phyloP scores from a whole-genome alignment of 2,329 filamentous ascomycete genomes.

The Onygena corvina region DNA sequence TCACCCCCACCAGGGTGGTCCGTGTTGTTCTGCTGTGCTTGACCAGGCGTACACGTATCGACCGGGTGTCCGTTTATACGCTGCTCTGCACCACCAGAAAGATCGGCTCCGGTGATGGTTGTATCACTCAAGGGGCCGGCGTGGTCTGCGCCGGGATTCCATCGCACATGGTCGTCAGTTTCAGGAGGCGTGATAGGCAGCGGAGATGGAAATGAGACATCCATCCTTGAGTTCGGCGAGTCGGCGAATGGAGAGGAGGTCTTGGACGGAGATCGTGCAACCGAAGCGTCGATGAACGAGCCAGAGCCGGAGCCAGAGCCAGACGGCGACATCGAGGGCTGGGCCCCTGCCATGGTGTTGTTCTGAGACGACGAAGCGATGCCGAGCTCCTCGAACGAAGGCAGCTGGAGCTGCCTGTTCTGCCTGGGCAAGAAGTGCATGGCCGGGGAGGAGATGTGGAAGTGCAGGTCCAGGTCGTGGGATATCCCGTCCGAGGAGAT shows the following conservation, averaged over 20 bases:
- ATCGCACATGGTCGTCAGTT: conserved; percentile 29
- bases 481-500: conserved; percentile 8
- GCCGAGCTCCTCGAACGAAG: conserved; percentile 42
- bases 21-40: not conserved
- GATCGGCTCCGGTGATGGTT: not conserved
- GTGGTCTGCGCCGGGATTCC: conserved; percentile 27
- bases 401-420: conserved; percentile 37
- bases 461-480: conserved; percentile 7
- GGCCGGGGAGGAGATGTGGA: conserved; percentile 25
- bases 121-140: conserved; percentile 14
- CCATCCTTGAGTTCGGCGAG: conserved; percentile 9
- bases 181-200: conserved; percentile 34
- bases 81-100: not conserved
- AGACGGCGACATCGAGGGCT: not conserved
- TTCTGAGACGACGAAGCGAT: conserved; percentile 33
- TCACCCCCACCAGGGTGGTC: not conserved
- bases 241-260: conserved; percentile 1
- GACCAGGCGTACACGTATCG: conserved; percentile 5
- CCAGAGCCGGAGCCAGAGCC: not conserved
- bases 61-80: not conserved
- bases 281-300: not conserved
- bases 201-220: conserved; percentile 24
- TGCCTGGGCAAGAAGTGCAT: conserved; percentile 29
- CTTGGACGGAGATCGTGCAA: not conserved
- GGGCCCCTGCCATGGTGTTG: not conserved